Evolutionary conservation across 768 basidiomycete genomes (phyloP).

Genomic region (Pulveroboletus sp.): DNA sequence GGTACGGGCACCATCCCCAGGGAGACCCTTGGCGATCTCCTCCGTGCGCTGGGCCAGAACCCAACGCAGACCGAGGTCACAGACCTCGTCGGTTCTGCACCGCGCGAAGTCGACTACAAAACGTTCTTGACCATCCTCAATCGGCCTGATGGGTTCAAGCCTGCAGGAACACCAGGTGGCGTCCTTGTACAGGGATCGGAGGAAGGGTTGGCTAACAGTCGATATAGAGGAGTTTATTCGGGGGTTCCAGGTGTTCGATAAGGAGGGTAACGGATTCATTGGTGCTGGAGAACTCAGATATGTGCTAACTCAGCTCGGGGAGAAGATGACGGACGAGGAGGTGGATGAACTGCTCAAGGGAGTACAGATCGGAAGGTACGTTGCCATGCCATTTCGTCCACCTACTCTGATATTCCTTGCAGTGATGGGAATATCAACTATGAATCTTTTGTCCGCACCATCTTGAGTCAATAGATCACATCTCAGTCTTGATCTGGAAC

Average conservation of each 20-base stretch:
- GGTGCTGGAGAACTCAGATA: conserved; percentile 66
- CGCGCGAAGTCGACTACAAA: conserved; percentile 88
- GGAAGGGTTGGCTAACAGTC: not conserved
- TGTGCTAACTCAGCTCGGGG: conserved; percentile 92
- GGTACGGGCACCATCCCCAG: conserved; percentile 88
- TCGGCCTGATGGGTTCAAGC: conserved; percentile 94
- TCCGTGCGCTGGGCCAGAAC: conserved; percentile 94
- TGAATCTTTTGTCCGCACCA: conserved; percentile 92
- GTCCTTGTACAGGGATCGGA: conserved; percentile 13
- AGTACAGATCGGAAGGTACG: conserved; percentile 84
- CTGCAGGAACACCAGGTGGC: conserved; percentile 88
- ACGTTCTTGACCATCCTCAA: conserved; percentile 89
- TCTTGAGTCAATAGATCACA: conserved; percentile 69
- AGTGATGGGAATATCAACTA: conserved; percentile 98
- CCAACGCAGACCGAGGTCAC: conserved; percentile 98
- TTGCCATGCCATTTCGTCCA: conserved; percentile 15
- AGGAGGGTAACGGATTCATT: conserved; percentile 67
- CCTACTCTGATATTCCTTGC: conserved; percentile 4
- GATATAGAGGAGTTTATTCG: conserved; percentile 95
- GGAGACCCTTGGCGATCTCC: conserved; percentile 85
- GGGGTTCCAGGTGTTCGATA: conserved; percentile 98
- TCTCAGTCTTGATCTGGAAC: not conserved
- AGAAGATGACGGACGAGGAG: conserved; percentile 98
- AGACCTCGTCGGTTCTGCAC: conserved; percentile 68
- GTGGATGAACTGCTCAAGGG: conserved; percentile 97